These are phyloP conservation scores for Prinsepia uniflora DNA, from an alignment of 306 rosid genomes.

Conservation along the genomic window DNA sequence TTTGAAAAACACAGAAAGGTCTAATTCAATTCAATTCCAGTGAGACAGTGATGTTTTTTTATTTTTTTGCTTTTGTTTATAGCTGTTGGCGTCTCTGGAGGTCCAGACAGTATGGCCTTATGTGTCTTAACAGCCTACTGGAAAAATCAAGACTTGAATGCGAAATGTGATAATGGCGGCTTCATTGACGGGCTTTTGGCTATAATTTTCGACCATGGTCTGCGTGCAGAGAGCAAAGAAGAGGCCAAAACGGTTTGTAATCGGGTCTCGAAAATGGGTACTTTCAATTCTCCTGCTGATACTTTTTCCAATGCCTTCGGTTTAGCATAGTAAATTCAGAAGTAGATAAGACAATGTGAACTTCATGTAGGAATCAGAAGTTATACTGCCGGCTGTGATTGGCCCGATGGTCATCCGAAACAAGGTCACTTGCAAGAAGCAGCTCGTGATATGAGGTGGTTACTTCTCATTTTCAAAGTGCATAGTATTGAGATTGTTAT, in stretches of 20 bases:
- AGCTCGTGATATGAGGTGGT: slow-evolving; percentile 87
- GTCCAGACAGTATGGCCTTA: slow-evolving; percentile 81
- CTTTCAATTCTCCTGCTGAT: slow-evolving; percentile 6
- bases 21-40: not conserved
- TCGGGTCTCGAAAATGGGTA: slow-evolving; percentile 75
- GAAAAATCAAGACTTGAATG: slow-evolving; percentile 55
- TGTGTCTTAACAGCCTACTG: slow-evolving; percentile 72
- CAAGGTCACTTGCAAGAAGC: slow-evolving; percentile 93
- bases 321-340: slow-evolving; percentile 7
- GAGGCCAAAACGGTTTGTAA: slow-evolving; percentile 60
- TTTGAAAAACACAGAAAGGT: not conserved
- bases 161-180: slow-evolving; percentile 34
- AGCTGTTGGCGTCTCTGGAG: slow-evolving; percentile 99
- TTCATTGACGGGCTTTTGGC: slow-evolving; percentile 73
- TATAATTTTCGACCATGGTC: slow-evolving; percentile 76
- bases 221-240: slow-evolving; percentile 85
- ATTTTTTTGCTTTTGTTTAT: not conserved
- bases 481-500: not conserved
- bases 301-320: slow-evolving; percentile 9
- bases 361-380: slow-evolving; percentile 63
- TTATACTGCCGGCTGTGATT: slow-evolving; percentile 65
- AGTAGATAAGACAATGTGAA: slow-evolving; percentile 21
- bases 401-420: slow-evolving; percentile 79
- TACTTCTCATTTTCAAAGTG: not conserved
- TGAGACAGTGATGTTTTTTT: not conserved